These are phyloP conservation scores for Limonomyces culmigenus DNA, from an alignment of 1,284 basidiomycete species.

Conservation along the genomic window DNA sequence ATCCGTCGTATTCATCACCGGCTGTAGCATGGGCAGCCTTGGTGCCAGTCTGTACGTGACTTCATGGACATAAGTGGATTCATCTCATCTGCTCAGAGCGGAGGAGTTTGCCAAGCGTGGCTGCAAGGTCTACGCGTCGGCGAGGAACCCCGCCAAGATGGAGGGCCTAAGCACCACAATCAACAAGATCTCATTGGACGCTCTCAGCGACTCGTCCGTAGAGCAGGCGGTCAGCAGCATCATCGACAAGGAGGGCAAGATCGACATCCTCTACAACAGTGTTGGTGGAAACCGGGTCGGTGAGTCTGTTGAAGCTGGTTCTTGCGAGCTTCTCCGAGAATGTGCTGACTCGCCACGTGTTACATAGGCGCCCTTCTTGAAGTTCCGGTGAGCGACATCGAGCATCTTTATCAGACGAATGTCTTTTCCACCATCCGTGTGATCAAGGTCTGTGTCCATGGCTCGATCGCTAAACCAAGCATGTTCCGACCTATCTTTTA, in stretches of 20 bases:
- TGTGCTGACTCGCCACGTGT: conserved; percentile 11
- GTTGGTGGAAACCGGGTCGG: conserved; percentile 6
- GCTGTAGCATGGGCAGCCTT: no score
- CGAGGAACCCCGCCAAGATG: conserved; percentile 2
- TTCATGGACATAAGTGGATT: no score
- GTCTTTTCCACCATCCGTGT: no score
- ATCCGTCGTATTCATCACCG: no score
- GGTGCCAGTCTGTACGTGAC: no score
- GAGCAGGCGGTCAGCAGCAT: conserved; percentile 4
- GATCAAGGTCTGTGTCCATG: no score
- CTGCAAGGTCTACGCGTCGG: conserved; percentile 4
- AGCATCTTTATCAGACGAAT: no score
- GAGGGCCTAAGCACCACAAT: conserved; percentile 3
- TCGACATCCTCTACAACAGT: conserved; percentile 8
- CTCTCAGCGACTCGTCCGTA: conserved; percentile 5
- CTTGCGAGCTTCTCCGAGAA: background rate
- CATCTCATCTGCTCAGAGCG: no score
- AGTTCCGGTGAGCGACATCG: no score
- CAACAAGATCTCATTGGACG: conserved; percentile 5
- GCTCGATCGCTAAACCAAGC: no score
- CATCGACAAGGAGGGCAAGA: conserved; percentile 6
- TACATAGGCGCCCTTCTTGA: conserved; percentile 19
- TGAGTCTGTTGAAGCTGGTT: background rate
- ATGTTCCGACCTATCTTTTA: no score
- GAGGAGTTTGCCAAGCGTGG: conserved; percentile 2